These are phyloP conservation scores for Pittosporum tobira DNA, from an alignment of 129 eudicot species.

Conservation along the genomic window DNA sequence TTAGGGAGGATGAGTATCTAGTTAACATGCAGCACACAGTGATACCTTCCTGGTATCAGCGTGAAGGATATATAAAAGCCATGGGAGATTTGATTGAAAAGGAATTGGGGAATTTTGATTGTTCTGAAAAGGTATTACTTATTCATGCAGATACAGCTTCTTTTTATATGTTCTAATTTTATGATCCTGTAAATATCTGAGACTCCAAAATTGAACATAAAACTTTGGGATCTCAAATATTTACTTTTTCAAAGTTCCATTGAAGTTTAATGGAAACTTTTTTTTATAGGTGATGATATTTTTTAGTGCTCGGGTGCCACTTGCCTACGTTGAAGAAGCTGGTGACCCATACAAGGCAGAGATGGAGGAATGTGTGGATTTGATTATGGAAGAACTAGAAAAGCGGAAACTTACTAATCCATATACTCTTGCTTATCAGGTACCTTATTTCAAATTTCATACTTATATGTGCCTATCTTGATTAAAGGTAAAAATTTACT, in stretches of 20 bases:
- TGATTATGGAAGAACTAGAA: conserved; percentile 94
- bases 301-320: conserved; percentile 96
- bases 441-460: conserved; percentile 14
- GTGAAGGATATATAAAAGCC: conserved; percentile 88
- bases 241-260: too few species aligned
- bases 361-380: conserved; percentile 99
- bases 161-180: too few species aligned
- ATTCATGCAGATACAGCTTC: neutral
- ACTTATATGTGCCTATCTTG: neutral
- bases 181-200: neutral
- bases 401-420: conserved; percentile 56
- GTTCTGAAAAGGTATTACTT: conserved; percentile 50
- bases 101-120: conserved; percentile 56
- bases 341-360: conserved; percentile 99
- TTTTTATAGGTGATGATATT: conserved; percentile 76
- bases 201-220: neutral
- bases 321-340: conserved; percentile 98
- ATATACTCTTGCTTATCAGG: conserved; percentile 94
- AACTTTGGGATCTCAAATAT: too few species aligned
- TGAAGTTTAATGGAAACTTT: conserved; percentile 10
- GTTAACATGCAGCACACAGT: conserved; percentile 99
- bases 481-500: neutral
- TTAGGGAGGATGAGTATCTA: conserved; percentile 92
- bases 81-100: conserved; percentile 84
- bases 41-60: conserved; percentile 98